A percentile compares a stretch with the other conserved stretches of the same genome.
Evolutionary conservation across 495 filamentous ascomycete genomes (phyloP).

Genomic region (Oleoguttula mirabilis): DNA sequence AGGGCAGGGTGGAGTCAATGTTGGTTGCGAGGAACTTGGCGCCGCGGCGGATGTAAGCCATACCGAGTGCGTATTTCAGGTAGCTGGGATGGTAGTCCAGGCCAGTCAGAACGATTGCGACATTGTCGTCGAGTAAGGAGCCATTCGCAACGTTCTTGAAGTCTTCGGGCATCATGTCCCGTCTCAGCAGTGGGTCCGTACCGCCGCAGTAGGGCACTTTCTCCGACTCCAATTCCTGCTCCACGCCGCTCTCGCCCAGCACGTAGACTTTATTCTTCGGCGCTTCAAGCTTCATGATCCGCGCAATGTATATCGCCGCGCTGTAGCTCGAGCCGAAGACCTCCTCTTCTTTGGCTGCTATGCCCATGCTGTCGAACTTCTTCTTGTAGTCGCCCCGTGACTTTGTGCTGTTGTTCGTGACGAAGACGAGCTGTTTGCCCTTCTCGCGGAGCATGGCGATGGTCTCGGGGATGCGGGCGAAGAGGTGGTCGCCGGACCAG

Average conservation of each 20-base stretch:
- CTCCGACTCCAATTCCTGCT: constrained; percentile 70
- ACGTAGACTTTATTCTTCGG: constrained; percentile 88
- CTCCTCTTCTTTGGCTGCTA: constrained; percentile 70
- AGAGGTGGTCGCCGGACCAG: constrained; percentile 87
- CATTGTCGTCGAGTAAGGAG: constrained; percentile 57
- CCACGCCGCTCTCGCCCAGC: constrained; percentile 82
- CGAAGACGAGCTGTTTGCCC: constrained; percentile 89
- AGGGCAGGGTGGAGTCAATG: constrained; percentile 74
- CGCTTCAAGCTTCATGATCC: constrained; percentile 65
- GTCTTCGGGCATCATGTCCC: constrained; percentile 67
- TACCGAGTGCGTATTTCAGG: constrained; percentile 71
- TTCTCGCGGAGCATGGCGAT: constrained; percentile 64
- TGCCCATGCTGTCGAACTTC: constrained; percentile 73
- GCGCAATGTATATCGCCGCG: constrained; percentile 88
- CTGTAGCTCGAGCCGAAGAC: constrained; percentile 94
- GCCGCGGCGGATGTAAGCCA: constrained; percentile 70
- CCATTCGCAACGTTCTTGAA: constrained; percentile 64
- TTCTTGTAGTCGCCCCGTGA: constrained; percentile 83
- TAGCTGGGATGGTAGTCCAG: constrained; percentile 92
- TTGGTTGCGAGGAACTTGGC: constrained; percentile 94
- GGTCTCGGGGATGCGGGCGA: constrained; percentile 71
- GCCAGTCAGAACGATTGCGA: constrained; percentile 78
- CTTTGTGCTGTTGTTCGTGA: constrained; percentile 98
- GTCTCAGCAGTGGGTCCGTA: constrained; percentile 65
- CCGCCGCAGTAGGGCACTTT: constrained; percentile 73